Percentiles rank a stretch among this genome's conserved stretches.
Evolutionary conservation across 306 rosid species (phyloP).

Genomic region (Purshia tridentata): DNA sequence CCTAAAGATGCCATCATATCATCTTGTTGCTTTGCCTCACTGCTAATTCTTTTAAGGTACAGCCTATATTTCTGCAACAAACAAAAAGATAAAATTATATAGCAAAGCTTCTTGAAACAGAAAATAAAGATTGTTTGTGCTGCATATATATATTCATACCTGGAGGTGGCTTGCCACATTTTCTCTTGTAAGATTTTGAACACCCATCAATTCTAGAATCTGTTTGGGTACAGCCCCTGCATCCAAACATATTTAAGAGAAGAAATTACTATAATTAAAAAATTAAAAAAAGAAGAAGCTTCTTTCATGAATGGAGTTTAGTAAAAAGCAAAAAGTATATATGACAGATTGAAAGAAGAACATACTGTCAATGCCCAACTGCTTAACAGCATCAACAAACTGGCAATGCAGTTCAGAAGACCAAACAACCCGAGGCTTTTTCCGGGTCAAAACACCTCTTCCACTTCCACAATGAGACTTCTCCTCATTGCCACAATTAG

Average conservation of each 20-base stretch:
- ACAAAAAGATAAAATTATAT: neutral
- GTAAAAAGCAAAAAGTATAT: neutral
- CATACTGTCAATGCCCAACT: constrained; percentile 82
- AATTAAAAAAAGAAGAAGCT: too few species aligned
- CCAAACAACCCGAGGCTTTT: too few species aligned
- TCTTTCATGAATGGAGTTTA: neutral
- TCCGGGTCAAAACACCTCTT: too few species aligned
- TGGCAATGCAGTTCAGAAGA: constrained; percentile 50
- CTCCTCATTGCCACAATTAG: constrained; percentile 9
- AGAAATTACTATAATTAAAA: neutral
- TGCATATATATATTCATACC: neutral
- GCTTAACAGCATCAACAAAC: constrained; percentile 77
- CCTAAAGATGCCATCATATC: constrained; percentile 82
- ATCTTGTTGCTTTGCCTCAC: constrained; percentile 86
- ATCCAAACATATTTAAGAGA: constrained; percentile 23
- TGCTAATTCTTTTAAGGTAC: constrained; percentile 82
- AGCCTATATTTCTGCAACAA: constrained; percentile 91
- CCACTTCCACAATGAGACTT: constrained; percentile 28
- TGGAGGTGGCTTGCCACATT: constrained; percentile 90
- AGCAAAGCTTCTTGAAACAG: constrained; percentile 23
- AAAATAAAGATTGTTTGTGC: constrained; percentile 18
- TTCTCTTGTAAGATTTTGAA: constrained; percentile 84
- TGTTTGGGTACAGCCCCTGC: constrained; percentile 97
- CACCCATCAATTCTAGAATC: constrained; percentile 92
- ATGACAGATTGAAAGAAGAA: constrained; percentile 17